Conservation (phyloP, 2,329 filamentous ascomycete genomes). For the Gremmenia infestans region DNA sequence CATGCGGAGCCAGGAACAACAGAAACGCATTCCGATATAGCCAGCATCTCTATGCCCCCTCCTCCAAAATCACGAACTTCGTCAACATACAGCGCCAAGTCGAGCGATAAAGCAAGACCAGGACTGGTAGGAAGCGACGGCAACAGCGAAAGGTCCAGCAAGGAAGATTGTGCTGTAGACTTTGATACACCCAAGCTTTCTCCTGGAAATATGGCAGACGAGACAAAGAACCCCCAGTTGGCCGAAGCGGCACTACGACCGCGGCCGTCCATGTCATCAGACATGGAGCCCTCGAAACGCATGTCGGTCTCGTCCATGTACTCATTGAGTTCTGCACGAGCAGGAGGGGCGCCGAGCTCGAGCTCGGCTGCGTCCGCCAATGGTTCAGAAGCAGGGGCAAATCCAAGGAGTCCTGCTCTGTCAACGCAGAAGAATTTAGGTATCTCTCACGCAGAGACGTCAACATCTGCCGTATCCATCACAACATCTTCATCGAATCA, state of each 20-base stretch:
- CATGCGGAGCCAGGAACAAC: slow-evolving; percentile 56
- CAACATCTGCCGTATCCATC: slow-evolving; percentile 47
- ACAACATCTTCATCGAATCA: slow-evolving; percentile 45
- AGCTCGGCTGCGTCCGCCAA: slow-evolving; percentile 49
- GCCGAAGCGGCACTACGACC: slow-evolving; percentile 45
- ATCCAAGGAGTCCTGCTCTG: slow-evolving; percentile 16
- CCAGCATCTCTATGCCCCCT: slow-evolving; percentile 61
- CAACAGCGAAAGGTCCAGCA: slow-evolving; percentile 22
- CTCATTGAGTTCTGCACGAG: slow-evolving; percentile 55
- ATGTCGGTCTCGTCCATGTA: slow-evolving; percentile 70
- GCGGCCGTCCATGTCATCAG: slow-evolving; percentile 43
- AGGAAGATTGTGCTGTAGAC: slow-evolving; percentile 42
- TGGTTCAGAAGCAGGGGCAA: slow-evolving; percentile 44
- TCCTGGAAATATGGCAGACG: slow-evolving; percentile 32
- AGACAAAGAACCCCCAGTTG: slow-evolving; percentile 28
- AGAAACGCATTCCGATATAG: slow-evolving; percentile 51
- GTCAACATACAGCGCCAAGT: slow-evolving; percentile 28
- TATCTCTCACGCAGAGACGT: slow-evolving; percentile 43
- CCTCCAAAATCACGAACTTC: slow-evolving; percentile 37
- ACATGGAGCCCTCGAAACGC: slow-evolving; percentile 52
- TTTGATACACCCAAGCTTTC: slow-evolving; percentile 44
- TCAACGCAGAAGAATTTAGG: slow-evolving; percentile 17
- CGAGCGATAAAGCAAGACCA: slow-evolving; percentile 31
- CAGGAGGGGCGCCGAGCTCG: slow-evolving; percentile 36
- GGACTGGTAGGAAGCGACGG: not conserved